Base-by-base conservation (phyloP, 2,329 filamentous ascomycete species). In the Westerdykella sp. region DNA sequence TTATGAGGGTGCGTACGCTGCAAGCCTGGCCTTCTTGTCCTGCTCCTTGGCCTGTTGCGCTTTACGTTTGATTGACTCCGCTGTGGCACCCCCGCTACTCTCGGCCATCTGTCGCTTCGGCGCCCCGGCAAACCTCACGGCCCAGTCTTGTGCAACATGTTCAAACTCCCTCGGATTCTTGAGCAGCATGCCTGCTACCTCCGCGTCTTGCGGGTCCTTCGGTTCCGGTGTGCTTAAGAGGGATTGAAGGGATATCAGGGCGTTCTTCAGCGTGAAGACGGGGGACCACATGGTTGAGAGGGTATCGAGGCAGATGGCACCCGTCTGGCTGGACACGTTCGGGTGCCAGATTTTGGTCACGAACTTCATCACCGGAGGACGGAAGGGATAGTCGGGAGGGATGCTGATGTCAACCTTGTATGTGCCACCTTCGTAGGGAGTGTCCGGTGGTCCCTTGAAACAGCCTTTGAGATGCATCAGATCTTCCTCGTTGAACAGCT, bases 261-360 rank as follows among this genome's bases (percentile, higher is more conserved):
- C 88, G 15, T 88, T 94, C 71, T 96, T 97, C 67, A 98, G 91
- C 12, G 91, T 98, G 48, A 96, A 79, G 18, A 98, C 90, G 0
- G 93, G 93, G 5, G 91, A 95, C 93, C 93, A 98, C 55, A 86
- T 88, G 11, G 79, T 79, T 9, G 85, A 84, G 13, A 98, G 78
- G 0, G 90, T 97, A 64, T 98, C 93, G 42, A 98, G 81, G 62
- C 93, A 98, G 65, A 98, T 98, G 21, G 90, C 91, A 43, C 93
- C 93, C 34, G 90, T 96, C 65, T 93, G 85, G 60, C 85, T 91
- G 75, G 87, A 94, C 70, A 98, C 81, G 63, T 98, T 98, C 28
- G 93, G 93, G 67, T 98, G 93, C 90, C 90, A 98, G 56, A 97
- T 84, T 68, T 84, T 90, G 51, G 93, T 98, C 51, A 84, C 79